Base-by-base conservation (phyloP, 176 grass and related monocot species). In the Avena sativa region DNA sequence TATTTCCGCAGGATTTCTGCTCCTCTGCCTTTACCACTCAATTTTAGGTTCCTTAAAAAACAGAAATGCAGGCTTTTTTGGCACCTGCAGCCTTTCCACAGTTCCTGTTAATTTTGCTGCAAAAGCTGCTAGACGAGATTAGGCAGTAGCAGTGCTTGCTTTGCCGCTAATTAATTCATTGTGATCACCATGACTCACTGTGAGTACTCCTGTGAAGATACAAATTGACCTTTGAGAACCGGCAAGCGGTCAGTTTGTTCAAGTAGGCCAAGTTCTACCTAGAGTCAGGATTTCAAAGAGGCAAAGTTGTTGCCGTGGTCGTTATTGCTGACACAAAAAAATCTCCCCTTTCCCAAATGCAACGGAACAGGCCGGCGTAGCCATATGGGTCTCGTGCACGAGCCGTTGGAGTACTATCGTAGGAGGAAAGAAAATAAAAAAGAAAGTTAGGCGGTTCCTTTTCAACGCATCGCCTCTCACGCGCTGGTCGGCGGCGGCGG, bases 351-450 rank as follows among this genome's bases (percentile, higher is more conserved):
- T 65, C 7, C 56, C 19, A 3, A 15, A 7, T 53, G 4, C 55
- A 9, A 47, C 73, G 68, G 6, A 14, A 67, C 72, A 17, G 36
- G 47, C 59, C 60, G 73, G 60, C 48, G 28, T 61, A 9, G 32
- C 79, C 43, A 83, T 78, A 78, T 46, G 51, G 51, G 32, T 85
- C 76, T 74, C 76, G 26, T 80, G 71, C 62, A 9, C 51, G 0
- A 1, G 50, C 53, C 26, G 71, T 90, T 28, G 43, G 51, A 76
- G 52, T 78, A 82, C 17, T 21, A 82, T 12, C 26, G 48, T 32
- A 19, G 12, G 8, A 34, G 8, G 2, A 0, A 28, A 32, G 13
- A 23, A n/a, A 3, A 26, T 4, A 40, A n/a, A 9, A 80, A 10
- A 9, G 13, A 26, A 16, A 52, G 57, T 51, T 48, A 21, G 20